A percentile compares a stretch with the other conserved stretches of the same genome.
phyloP scores from a whole-genome alignment of 805 yeast species.

The Teunomyces lycoperdinae region DNA sequence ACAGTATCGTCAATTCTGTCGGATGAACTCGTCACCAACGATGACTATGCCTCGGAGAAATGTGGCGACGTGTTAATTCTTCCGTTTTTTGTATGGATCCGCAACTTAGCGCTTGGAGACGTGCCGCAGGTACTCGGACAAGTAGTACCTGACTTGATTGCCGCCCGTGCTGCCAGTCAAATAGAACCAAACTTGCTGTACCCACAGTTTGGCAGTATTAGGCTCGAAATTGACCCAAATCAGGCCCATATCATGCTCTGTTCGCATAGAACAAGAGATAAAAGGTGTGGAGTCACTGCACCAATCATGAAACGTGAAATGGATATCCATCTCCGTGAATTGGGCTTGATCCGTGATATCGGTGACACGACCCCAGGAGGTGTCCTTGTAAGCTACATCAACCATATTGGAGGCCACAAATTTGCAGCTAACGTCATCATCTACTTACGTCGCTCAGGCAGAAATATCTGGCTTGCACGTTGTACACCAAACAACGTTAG shows the following conservation, averaged over 20 bases:
- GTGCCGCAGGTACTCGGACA: slow-evolving; percentile 44
- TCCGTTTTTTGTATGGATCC: slow-evolving; percentile 74
- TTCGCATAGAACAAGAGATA: slow-evolving; percentile 89
- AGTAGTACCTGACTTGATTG: slow-evolving; percentile 41
- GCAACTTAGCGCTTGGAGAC: slow-evolving; percentile 43
- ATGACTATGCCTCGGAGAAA: slow-evolving; percentile 39
- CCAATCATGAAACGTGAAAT: slow-evolving; percentile 82
- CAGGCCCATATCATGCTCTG: slow-evolving; percentile 67
- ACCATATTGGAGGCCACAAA: slow-evolving; percentile 96
- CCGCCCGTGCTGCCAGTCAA: slow-evolving; percentile 11
- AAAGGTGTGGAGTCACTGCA: slow-evolving; percentile 91
- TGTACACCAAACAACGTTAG: slow-evolving; percentile 74
- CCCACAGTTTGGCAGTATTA: slow-evolving; percentile 24
- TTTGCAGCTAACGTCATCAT: slow-evolving; percentile 86
- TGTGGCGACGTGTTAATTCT: slow-evolving; percentile 62
- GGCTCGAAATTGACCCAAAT: slow-evolving; percentile 30
- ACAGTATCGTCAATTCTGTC: slow-evolving; percentile 55
- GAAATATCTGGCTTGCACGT: slow-evolving; percentile 85
- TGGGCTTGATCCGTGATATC: slow-evolving; percentile 69
- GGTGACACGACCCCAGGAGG: slow-evolving; percentile 78
- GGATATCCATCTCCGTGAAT: slow-evolving; percentile 67
- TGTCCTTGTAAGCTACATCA: slow-evolving; percentile 63
- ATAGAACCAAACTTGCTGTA: slow-evolving; percentile 9
- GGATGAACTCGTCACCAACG: slow-evolving; percentile 38
- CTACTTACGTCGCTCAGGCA: slow-evolving; percentile 62